phyloP scores from a whole-genome alignment of 2,329 filamentous ascomycete species.

The Seiridium cupressi region DNA sequence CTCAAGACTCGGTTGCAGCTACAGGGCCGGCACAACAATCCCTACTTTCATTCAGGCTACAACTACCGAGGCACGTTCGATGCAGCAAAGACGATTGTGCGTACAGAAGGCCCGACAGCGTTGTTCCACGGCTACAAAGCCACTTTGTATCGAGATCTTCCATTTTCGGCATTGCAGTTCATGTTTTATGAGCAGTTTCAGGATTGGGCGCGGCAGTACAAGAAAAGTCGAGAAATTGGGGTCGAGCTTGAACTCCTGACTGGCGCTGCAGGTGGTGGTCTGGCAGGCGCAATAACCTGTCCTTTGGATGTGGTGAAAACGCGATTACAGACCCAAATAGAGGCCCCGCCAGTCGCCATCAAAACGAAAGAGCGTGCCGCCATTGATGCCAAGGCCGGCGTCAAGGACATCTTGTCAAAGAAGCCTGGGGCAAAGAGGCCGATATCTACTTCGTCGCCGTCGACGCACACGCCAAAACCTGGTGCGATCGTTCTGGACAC shows the following conservation, averaged over 20 bases:
- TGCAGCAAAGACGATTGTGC: slow-evolving; percentile 81
- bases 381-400: slow-evolving; percentile 20
- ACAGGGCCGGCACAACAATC: slow-evolving; percentile 93
- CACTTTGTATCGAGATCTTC: slow-evolving; percentile 88
- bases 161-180: slow-evolving; percentile 95
- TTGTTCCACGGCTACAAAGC: slow-evolving; percentile 98
- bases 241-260: slow-evolving; percentile 83
- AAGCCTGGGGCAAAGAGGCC: slow-evolving; percentile 46
- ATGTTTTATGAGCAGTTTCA: slow-evolving; percentile 98
- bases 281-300: slow-evolving; percentile 92
- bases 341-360: slow-evolving; percentile 30
- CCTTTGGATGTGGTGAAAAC: slow-evolving; percentile 95
- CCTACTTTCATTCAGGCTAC: slow-evolving; percentile 89
- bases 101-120: slow-evolving; percentile 77
- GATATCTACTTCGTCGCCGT: slow-evolving; percentile 89
- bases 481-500: slow-evolving; percentile 82
- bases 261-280: slow-evolving; percentile 82
- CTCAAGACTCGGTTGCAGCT: slow-evolving; percentile 96
- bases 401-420: slow-evolving; percentile 19
- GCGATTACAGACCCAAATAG: slow-evolving; percentile 86
- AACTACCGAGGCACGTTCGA: slow-evolving; percentile 88
- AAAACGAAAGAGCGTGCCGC: slow-evolving; percentile 21
- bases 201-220: slow-evolving; percentile 74
- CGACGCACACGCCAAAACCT: slow-evolving; percentile 75
- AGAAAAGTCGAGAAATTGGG: slow-evolving; percentile 80